Base-by-base conservation (phyloP, 1,139 yeast genomes). In the Scheffersomyces illinoinensis region DNA sequence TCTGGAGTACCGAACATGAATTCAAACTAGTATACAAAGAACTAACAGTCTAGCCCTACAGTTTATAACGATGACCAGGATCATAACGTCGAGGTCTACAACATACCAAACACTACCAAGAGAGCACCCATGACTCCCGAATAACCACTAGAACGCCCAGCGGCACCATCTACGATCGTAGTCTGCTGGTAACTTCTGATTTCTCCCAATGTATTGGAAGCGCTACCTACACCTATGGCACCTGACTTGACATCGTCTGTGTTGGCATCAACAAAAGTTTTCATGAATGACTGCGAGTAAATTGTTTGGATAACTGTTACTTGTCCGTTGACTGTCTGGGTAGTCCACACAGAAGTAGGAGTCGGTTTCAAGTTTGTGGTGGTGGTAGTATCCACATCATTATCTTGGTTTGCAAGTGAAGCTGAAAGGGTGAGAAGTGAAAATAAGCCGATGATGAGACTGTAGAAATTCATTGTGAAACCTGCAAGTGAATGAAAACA, bases 161-260 rank as follows among this genome's bases (percentile, higher is more conserved):
- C 63, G 24, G 57, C 63, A 24, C 56, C 64, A 23, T 59, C 60
- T 8, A 73, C 62, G 1, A 48, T 48, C n/a, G 82, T 77, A 17
- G 75, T 70, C 56, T 69, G 70, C 1, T 62, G 62, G 61, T 81
- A 81, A 2, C 75, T 62, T 60, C 79, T 73, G 26, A 75, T 59
- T 0, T 65, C 72, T 4, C 84, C 84, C 12, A 77, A 75, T 2
- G 70, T 57, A 1, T 79, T 80, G 24, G 72, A 65, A 17, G 73
- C 59, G 5, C 75, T 64, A 2, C 83, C 84, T 59, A 81, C 62
- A 0, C 84, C 85, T 39, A 79, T 66, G 2, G 64, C 61, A 0
- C 84, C 85, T 0, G 77, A 66, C 7, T 58, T 52, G 1, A 65
- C 69, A 10, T 60, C 64, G 18, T 63, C 69, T 2, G 69, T 62